Base-by-base conservation (phyloP, 2,329 filamentous ascomycete genomes). In the Decorospora gaudefroyi region DNA sequence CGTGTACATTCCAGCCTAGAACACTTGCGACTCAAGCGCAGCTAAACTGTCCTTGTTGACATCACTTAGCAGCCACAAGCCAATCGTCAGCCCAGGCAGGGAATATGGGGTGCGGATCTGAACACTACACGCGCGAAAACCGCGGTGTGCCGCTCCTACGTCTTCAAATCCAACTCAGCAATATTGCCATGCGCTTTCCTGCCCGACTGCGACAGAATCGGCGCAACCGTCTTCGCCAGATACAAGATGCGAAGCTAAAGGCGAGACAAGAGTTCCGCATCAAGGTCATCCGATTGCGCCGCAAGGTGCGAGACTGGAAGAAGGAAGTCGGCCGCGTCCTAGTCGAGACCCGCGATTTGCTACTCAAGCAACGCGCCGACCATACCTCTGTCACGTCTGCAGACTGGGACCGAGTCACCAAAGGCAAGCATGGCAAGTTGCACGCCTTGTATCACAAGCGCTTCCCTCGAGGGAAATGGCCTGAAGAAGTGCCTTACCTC, bases 111-210 rank as follows among this genome's bases (percentile, higher is more conserved):
- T 42, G 30, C 12, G 4, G 39, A 3, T 35, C 17, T 13, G 25
- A 35, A 18, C 30, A 42, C 23, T 42, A 21, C 21, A 42, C 25
- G 23, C 31, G 12, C 10, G 32, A 32, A 8, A 42, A 42, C 13
- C 31, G 12, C 13, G 23, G 17, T 13, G 26, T 32, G 30, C 32
- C 11, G 12, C 23, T 35, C 8, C 39, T 30, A 16, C 31, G 18
- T 12, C 39, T 35, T n/a, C 31, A 42, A 13, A 10, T 21, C 10
- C 9, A 13, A 18, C 19, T 42, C 12, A 26, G 21, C 15, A 28
- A 7, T 11, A 35, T 42, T n/a, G 18, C 27, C 30, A 16, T 18
- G 6, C 31, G 17, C 11, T 42, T 29, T 17, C 39, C 30, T 13
- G 32, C 15, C 12, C 6, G n/a, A 10, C 17, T 28, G 25, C 30